phyloP scores from a whole-genome alignment of 2,329 filamentous ascomycete genomes.

The Sclerotinia subarctica region DNA sequence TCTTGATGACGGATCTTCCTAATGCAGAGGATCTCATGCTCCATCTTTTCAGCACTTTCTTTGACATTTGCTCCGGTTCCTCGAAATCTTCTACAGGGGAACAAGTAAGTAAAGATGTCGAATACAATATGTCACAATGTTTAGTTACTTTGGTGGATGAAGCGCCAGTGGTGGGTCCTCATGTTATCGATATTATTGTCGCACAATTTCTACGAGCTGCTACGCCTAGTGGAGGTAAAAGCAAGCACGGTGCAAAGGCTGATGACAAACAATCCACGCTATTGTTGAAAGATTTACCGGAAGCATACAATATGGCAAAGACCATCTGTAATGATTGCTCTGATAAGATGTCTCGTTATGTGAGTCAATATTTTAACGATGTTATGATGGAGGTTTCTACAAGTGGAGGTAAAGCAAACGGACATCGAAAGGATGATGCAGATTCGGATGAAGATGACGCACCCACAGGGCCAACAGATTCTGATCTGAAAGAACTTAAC shows the following conservation, averaged over 20 bases:
- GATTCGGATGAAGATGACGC: conserved; percentile 62
- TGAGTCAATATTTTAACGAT: conserved; percentile 95
- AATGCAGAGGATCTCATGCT: conserved; percentile 75
- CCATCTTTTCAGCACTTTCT: conserved; percentile 81
- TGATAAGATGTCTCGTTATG: conserved; percentile 91
- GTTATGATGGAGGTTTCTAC: conserved; percentile 86
- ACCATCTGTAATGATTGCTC: conserved; percentile 84
- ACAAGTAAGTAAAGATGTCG: conserved; percentile 85
- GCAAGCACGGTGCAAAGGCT: conserved; percentile 50
- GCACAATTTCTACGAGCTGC: conserved; percentile 92
- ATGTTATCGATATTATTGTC: conserved; percentile 88
- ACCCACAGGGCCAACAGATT: conserved; percentile 65
- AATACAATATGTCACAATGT: conserved; percentile 86
- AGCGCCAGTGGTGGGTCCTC: conserved; percentile 68
- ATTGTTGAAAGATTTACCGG: conserved; percentile 80
- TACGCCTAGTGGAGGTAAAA: conserved; percentile 58
- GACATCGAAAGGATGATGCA: conserved; percentile 50
- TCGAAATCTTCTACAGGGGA: conserved; percentile 74
- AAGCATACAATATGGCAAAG: conserved; percentile 95
- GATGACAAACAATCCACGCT: conserved; percentile 80
- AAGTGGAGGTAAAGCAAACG: conserved; percentile 49
- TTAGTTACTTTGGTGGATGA: conserved; percentile 86
- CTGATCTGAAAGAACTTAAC: conserved; percentile 80
- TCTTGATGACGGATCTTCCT: conserved; percentile 84
- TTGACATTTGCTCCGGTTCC: conserved; percentile 83